phyloP scores from a whole-genome alignment of 306 rosid species.

The Lathyrus sativus region DNA sequence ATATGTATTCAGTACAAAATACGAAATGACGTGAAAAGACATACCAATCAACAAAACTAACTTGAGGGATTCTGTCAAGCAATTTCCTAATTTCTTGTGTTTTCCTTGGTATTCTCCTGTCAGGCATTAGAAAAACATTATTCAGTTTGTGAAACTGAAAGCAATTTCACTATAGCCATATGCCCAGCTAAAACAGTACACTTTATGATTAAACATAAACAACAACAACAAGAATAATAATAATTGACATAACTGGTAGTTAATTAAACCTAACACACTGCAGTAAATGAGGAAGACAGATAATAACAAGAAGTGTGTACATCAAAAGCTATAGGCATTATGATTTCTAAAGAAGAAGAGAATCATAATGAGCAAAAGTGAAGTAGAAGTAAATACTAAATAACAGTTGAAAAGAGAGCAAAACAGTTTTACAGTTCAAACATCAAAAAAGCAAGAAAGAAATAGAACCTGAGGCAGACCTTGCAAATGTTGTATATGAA shows the following conservation, averaged over 20 bases:
- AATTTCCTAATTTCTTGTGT: constrained; percentile 61
- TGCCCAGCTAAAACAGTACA: constrained; percentile 18
- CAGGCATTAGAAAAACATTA: constrained; percentile 34
- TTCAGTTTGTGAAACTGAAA: constrained; percentile 23
- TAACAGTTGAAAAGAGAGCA: neutral
- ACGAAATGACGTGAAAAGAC: constrained; percentile 33
- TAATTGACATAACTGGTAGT: constrained; percentile 8
- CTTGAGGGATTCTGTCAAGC: constrained; percentile 82
- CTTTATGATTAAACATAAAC: constrained; percentile 14
- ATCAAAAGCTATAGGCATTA: constrained; percentile 23
- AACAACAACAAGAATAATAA: neutral
- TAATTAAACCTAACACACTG: constrained; percentile 18
- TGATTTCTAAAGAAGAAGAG: neutral
- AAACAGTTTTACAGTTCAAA: constrained; percentile 29
- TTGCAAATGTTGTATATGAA: constrained; percentile 86
- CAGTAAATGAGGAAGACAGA: constrained; percentile 10
- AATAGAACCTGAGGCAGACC: constrained; percentile 93
- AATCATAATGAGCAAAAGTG: constrained; percentile 8
- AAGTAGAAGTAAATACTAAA: constrained; percentile 19
- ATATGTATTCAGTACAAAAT: constrained; percentile 20
- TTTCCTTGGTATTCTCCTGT: constrained; percentile 73
- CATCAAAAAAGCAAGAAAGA: constrained; percentile 48
- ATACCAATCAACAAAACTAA: constrained; percentile 87
- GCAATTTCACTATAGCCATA: neutral
- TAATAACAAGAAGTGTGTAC: constrained; percentile 2